phyloP scores from a whole-genome alignment of 352 stramenopile species.

The Aphanomyces astaci region DNA sequence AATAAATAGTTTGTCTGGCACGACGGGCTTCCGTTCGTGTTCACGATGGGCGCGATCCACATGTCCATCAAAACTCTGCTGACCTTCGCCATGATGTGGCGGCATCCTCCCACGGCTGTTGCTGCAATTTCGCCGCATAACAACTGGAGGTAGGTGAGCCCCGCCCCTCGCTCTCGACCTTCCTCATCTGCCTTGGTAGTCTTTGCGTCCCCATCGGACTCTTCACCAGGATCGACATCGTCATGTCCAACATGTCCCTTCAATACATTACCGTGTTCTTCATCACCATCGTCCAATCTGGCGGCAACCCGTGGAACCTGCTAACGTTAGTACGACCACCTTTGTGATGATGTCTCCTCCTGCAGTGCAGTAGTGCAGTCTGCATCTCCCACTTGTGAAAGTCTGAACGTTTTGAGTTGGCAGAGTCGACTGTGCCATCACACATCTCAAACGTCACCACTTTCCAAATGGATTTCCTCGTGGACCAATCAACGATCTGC shows the following conservation, averaged over 20 bases:
- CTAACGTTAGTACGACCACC: too few relatives aligned
- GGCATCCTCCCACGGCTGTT: background rate
- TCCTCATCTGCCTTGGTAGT: background rate
- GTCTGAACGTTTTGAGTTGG: too few relatives aligned
- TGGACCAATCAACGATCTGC: too few relatives aligned
- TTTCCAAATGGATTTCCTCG: too few relatives aligned
- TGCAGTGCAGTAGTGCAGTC: too few relatives aligned
- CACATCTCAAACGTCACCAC: background rate
- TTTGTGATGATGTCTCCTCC: too few relatives aligned
- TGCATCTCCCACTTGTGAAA: too few relatives aligned
- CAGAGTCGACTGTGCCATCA: too few relatives aligned
- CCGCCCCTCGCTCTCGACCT: background rate
- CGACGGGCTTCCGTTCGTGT: constrained; percentile 63
- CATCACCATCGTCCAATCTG: constrained; percentile 79
- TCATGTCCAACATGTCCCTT: constrained; percentile 75
- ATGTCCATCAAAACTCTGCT: constrained; percentile 71
- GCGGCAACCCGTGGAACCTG: constrained; percentile 68
- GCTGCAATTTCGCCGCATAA: background rate
- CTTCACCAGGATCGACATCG: constrained; percentile 77
- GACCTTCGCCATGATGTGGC: constrained; percentile 37
- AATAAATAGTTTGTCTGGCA: constrained; percentile 80
- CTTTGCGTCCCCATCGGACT: constrained; percentile 70
- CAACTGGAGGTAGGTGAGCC: constrained; percentile 18
- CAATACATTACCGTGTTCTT: constrained; percentile 83
- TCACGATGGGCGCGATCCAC: constrained; percentile 72